These are phyloP conservation scores for Crucihimalaya himalaica DNA, from an alignment of 345 rosid species.

Conservation along the genomic window DNA sequence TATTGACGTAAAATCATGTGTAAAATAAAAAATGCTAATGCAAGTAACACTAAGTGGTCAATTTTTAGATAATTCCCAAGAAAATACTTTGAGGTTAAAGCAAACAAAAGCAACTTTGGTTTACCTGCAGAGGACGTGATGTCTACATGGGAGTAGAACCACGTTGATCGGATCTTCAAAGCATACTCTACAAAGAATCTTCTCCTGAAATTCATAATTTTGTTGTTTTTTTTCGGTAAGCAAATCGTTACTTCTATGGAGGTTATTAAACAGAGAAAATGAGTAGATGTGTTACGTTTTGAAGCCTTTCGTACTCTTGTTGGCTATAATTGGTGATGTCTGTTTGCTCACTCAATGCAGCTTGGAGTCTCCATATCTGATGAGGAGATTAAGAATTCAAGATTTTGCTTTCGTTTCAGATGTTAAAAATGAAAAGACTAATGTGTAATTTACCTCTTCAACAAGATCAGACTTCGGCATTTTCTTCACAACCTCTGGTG, in stretches of 20 bases:
- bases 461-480: conserved; percentile 79
- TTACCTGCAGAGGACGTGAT: conserved; percentile 86
- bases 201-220: conserved; percentile 60
- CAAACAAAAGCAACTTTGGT: background rate
- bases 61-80: too few relatives aligned
- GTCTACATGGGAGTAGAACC: conserved; percentile 86
- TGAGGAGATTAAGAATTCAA: conserved; percentile 3
- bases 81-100: background rate
- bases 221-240: background rate
- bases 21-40: too few relatives aligned
- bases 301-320: conserved; percentile 84
- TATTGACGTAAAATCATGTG: too few relatives aligned
- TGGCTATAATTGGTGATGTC: conserved; percentile 70
- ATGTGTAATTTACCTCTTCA: conserved; percentile 61
- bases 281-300: conserved; percentile 52
- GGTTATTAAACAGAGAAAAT: background rate
- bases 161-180: conserved; percentile 77
- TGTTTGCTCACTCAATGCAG: conserved; percentile 69
- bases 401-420: background rate
- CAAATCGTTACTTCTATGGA: background rate
- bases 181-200: conserved; percentile 83
- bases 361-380: conserved; percentile 79
- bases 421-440: background rate
- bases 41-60: too few relatives aligned
- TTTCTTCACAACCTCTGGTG: conserved; percentile 78